Base-by-base conservation (phyloP, 73 alveolate genomes). In the Paramecium pentaurelia region DNA sequence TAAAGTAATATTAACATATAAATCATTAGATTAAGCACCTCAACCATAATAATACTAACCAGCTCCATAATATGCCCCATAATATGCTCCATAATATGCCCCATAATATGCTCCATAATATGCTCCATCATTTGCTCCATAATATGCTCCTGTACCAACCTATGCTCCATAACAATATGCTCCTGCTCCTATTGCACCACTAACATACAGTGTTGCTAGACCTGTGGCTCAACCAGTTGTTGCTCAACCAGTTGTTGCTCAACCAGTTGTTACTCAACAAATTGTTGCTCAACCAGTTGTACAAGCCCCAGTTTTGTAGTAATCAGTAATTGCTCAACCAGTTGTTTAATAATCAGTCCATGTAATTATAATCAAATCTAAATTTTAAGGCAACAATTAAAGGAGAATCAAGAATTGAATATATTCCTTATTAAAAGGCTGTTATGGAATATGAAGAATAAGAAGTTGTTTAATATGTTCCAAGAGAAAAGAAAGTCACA, bases 391-490 rank as follows among this genome's bases (percentile, higher is more conserved):
- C 84, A 32, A 64, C 84, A 44, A 80, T 89, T 64, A 89, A 89
- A 68, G 94, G 94, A 20, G 94, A 89, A 71, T 89, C 94, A 25
- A 89, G 94, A 89, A 89, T 89, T 12, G 94, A 89, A 54, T 89
- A 89, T 58, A 44, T 89, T 25, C 94, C 94, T 12, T 89, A 89
- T 40, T 12, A 70, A 71, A 89, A 89, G 34, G 86, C 90, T 28
- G 94, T 89, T 18, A 45, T 71, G 45, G 94, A 89, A 89, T 89
- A 89, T 47, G 94, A 71, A 71, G 92, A 58, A 22, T 77, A 71
- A 37, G 85, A 89, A 54, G 88, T 77, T 51, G 92, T 89, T 45
- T 47, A 89, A 37, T 89, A 89, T 47, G 94, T 89, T 5, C 94
- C 94, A 38, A 89, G 84, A 83, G 94, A 89, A 49, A 70, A 47